Percentiles rank a stretch among this genome's conserved stretches.
These are phyloP conservation scores for Aspergillus nomiae DNA, from an alignment of 2,329 filamentous ascomycete genomes.

Conservation along the genomic window DNA sequence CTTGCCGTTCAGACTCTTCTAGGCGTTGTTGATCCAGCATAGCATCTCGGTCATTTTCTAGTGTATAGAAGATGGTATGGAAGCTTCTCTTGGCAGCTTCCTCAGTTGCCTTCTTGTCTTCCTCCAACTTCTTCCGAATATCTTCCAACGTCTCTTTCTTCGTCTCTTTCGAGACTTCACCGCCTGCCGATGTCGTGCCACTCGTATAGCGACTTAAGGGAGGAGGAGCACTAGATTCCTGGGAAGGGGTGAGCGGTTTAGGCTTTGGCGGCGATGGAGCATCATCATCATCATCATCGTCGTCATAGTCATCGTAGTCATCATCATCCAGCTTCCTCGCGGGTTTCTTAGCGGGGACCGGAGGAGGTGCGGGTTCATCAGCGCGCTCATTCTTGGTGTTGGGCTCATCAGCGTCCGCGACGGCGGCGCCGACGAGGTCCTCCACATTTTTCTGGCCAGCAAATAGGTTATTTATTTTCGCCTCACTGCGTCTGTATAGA, in stretches of 20 bases:
- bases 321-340: conserved; percentile 78
- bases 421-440: conserved; percentile 43
- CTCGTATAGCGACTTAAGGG: conserved; percentile 70
- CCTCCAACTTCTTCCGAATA: conserved; percentile 88
- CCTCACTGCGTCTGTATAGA: conserved; percentile 75
- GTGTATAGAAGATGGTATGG: conserved; percentile 89
- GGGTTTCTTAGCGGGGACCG: conserved; percentile 54
- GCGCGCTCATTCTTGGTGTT: conserved; percentile 45
- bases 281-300: conserved; percentile 59
- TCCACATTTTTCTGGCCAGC: conserved; percentile 43
- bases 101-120: conserved; percentile 86
- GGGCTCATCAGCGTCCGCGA: conserved; percentile 50
- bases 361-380: conserved; percentile 51
- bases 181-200: conserved; percentile 64
- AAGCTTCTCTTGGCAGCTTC: conserved; percentile 88
- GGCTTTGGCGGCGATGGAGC: conserved; percentile 53
- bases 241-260: conserved; percentile 54
- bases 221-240: conserved; percentile 62
- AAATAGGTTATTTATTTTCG: conserved; percentile 77
- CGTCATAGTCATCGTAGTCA: conserved; percentile 67
- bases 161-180: conserved; percentile 58
- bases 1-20: conserved; percentile 92
- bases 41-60: conserved; percentile 91
- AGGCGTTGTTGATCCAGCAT: conserved; percentile 98
- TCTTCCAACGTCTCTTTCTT: conserved; percentile 75